Base-by-base conservation (phyloP, 2,329 filamentous ascomycete genomes). In the Phyllosticta citriasiana region DNA sequence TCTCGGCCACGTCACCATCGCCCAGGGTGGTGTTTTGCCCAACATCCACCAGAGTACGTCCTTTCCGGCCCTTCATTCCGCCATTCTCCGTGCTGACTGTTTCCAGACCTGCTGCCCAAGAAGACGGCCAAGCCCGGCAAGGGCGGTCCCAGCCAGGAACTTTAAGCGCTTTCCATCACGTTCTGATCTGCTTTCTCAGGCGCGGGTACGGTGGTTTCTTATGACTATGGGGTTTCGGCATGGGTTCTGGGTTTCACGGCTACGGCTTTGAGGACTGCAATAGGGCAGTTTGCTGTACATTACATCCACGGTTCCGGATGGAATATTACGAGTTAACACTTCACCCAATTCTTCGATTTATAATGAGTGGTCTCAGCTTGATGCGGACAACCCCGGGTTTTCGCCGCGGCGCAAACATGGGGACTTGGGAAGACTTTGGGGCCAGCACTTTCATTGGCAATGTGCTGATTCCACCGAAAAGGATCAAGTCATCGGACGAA, bases 111-210 rank as follows among this genome's bases (percentile, higher is more conserved):
- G 66, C 87, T 99, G 68, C 94, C 94, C 75, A 97, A 99, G 91
- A 97, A 97, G 90, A 96, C 94, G 62, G 84, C 87, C 77, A 97
- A 97, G 89, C 83, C 84, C 76, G 89, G 89, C 80, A 96, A 96
- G 87, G 88, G 86, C 76, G 57, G 57, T 52, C 83, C 86, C 71
- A 96, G 91, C 82, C 91, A 96, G 82, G 92, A 97, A 84, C 84
- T 97, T 82, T 97, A 91, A 84, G 81, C 70, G 55, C 25, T 61
- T 61, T 27, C 50, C 33, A 35, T 55, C 35, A 25, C 65, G 62
- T 65, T 63, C 55, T 69, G 65, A 62, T 70, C 69, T 67, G 63
- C 70, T 71, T 70, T 66, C 78, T 80, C 77, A 80, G 74, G 76
- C 73, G 74, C 72, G 74, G 73, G 65, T 72, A 75, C 73, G 68